Percentiles rank a stretch among this genome's conserved stretches.
Conservation (phyloP, 2,329 filamentous ascomycete species). For the Clarireedia monteithiana region DNA sequence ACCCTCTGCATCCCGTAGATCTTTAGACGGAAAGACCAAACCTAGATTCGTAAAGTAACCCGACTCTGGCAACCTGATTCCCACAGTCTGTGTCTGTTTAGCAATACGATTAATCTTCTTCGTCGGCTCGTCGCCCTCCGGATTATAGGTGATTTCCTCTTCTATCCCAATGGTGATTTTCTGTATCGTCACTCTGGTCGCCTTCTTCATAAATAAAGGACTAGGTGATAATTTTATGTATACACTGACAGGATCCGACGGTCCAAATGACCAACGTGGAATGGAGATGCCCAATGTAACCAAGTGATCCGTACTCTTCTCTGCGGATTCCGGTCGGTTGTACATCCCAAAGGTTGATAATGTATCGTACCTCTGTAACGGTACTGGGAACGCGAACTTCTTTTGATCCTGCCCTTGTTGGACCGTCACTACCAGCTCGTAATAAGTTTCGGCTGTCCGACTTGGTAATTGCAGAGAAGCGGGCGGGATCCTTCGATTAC, state of each 20-base stretch:
- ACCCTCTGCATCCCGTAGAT: slow-evolving; percentile 78
- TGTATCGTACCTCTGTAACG: slow-evolving; percentile 89
- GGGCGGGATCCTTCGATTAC: slow-evolving; percentile 81
- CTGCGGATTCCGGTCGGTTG: slow-evolving; percentile 85
- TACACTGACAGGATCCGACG: slow-evolving; percentile 87
- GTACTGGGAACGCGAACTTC: slow-evolving; percentile 86
- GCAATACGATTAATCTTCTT: slow-evolving; percentile 83
- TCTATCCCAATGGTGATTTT: slow-evolving; percentile 92
- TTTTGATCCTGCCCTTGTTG: slow-evolving; percentile 87
- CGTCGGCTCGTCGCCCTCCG: slow-evolving; percentile 89
- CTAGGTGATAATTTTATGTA: slow-evolving; percentile 94
- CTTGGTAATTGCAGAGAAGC: slow-evolving; percentile 85
- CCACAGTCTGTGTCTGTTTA: slow-evolving; percentile 74
- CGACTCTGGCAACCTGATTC: slow-evolving; percentile 78
- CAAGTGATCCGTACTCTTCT: slow-evolving; percentile 79
- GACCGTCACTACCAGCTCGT: slow-evolving; percentile 92
- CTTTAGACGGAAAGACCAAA: slow-evolving; percentile 83
- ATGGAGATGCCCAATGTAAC: slow-evolving; percentile 88
- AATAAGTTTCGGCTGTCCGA: slow-evolving; percentile 92
- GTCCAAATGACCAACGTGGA: slow-evolving; percentile 93
- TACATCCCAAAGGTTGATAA: slow-evolving; percentile 99
- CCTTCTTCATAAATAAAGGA: slow-evolving; percentile 83
- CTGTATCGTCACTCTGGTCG: slow-evolving; percentile 84
- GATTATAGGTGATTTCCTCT: slow-evolving; percentile 98
- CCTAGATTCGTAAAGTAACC: slow-evolving; percentile 92